Conservation (phyloP, 2,329 filamentous ascomycete species). For the Penicillium palitans region DNA sequence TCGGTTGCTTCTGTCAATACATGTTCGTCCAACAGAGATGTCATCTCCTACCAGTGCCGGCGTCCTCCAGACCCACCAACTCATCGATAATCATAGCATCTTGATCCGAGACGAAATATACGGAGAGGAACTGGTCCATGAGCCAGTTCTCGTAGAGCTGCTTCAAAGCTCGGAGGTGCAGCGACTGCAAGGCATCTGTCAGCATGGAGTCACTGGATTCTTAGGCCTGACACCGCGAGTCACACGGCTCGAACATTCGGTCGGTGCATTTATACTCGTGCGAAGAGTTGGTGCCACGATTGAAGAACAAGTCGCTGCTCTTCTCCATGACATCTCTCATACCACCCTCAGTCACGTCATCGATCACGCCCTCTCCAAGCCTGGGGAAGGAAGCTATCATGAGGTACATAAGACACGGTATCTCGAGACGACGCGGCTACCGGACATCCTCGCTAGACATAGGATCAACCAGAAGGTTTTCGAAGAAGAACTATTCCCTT, state of each 20-base stretch:
- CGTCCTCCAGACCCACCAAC: constrained; percentile 22
- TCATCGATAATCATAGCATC: constrained; percentile 15
- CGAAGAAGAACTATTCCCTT: constrained; percentile 41
- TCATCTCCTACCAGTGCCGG: neutral
- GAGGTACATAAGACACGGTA: constrained; percentile 44
- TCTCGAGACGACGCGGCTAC: constrained; percentile 36
- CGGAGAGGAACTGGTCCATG: constrained; percentile 35
- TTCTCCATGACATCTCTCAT: constrained; percentile 45
- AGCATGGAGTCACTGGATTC: constrained; percentile 42
- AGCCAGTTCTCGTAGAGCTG: constrained; percentile 41
- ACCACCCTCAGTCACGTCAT: constrained; percentile 46
- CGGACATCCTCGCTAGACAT: constrained; percentile 36
- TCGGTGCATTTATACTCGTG: constrained; percentile 43
- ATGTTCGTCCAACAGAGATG: neutral
- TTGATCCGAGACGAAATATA: constrained; percentile 40
- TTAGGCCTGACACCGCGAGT: constrained; percentile 37
- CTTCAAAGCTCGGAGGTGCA: constrained; percentile 35
- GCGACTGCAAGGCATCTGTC: constrained; percentile 39
- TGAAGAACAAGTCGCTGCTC: constrained; percentile 42
- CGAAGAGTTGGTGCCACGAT: constrained; percentile 37
- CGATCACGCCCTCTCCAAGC: constrained; percentile 40
- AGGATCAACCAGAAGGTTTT: constrained; percentile 34
- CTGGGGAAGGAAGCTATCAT: constrained; percentile 43
- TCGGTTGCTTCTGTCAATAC: neutral
- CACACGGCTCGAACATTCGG: constrained; percentile 44